These are phyloP conservation scores for Didymella pinodella DNA, from an alignment of 2,329 filamentous ascomycete species.

Conservation along the genomic window DNA sequence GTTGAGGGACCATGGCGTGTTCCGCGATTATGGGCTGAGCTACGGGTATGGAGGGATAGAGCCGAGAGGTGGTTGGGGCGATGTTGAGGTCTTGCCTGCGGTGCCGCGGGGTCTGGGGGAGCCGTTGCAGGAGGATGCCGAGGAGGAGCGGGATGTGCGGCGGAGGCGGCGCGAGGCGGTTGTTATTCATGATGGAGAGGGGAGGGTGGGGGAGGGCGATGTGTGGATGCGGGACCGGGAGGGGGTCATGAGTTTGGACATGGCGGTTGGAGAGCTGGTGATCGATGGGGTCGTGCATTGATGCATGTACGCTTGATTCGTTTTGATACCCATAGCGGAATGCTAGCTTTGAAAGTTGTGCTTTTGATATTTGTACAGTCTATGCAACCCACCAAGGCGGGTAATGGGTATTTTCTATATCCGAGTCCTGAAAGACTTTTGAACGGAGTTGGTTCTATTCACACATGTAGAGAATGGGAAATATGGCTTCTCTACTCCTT, in stretches of 20 bases:
- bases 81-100: neutral
- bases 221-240: conserved; percentile 69
- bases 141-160: conserved; percentile 73
- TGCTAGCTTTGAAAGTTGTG: neutral
- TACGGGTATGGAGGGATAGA: conserved; percentile 3
- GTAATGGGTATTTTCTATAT: conserved; percentile 20
- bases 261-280: conserved; percentile 15
- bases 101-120: conserved; percentile 2
- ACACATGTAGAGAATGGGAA: conserved; percentile 14
- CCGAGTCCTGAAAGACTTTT: conserved; percentile 7
- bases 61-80: conserved; percentile 11
- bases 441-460: conserved; percentile 14
- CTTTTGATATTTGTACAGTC: conserved; percentile 17
- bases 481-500: conserved; percentile 14
- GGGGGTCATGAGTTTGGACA: conserved; percentile 20
- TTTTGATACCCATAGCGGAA: conserved; percentile 9
- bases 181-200: conserved; percentile 86
- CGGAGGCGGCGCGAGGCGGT: conserved; percentile 85
- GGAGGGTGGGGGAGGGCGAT: conserved; percentile 75
- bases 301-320: neutral
- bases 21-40: conserved; percentile 1
- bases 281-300: conserved; percentile 19
- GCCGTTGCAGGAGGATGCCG: conserved; percentile 35
- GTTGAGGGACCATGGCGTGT: conserved; percentile 34
- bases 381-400: conserved; percentile 5